phyloP scores from a whole-genome alignment of 208 protist genomes.

The Leishmania aethiopica region DNA sequence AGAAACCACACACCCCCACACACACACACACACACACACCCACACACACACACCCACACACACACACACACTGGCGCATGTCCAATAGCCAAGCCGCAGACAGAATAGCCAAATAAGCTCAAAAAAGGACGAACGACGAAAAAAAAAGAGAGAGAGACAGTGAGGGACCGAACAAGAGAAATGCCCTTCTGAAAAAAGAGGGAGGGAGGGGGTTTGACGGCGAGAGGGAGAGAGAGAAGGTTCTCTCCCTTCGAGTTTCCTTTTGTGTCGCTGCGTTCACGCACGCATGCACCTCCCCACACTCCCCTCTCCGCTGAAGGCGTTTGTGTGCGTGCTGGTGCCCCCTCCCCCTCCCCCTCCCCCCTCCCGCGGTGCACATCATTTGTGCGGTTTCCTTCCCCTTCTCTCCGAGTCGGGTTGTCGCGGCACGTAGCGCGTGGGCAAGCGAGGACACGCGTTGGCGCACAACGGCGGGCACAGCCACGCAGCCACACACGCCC shows the following conservation, averaged over 20 bases:
- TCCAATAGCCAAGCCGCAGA: neutral
- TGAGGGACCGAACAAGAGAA: neutral
- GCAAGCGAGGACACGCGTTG: neutral
- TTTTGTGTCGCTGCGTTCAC: neutral
- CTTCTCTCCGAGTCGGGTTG: neutral
- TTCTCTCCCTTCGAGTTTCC: neutral
- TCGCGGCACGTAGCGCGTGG: neutral
- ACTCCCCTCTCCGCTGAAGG: neutral
- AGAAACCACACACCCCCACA: neutral
- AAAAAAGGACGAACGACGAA: neutral
- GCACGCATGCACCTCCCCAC: neutral
- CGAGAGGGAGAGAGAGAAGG: neutral
- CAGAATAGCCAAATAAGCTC: neutral
- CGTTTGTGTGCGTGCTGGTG: neutral
- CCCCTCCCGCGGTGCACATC: neutral
- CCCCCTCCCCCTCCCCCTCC: too few species aligned
- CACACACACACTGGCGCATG: neutral
- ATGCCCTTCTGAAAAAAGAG: neutral
- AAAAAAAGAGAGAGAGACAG: neutral
- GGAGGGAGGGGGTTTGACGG: neutral
- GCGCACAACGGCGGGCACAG: neutral
- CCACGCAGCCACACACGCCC: neutral
- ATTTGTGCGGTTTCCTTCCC: neutral
- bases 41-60: neutral
- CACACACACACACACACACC: neutral